Base-by-base conservation (phyloP, 495 filamentous ascomycete genomes). In the Aspergillus wentii region DNA sequence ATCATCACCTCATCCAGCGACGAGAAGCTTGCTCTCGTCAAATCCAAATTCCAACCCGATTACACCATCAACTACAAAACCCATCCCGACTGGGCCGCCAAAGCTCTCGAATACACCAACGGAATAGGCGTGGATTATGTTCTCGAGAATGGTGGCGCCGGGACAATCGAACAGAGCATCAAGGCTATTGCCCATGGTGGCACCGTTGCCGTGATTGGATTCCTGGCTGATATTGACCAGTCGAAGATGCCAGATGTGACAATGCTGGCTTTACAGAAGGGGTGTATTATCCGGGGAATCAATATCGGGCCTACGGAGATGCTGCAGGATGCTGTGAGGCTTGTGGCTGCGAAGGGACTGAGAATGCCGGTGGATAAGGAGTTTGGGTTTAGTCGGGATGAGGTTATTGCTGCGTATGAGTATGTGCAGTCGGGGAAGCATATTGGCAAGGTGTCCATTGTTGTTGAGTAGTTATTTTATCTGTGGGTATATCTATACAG, bases 1-100 rank as follows among this genome's bases (percentile, higher is more conserved):
- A 57, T 64, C 17, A 47, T 52, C 22, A 64, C 60, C 0, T 49
- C 57, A 0, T 57, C 55, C 0, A 53, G 45, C 16, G 54, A 59
- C 25, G 48, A 51, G 21, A 61, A 64, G 29, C 25, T 54, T 6
- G 21, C 49, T 13, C 11, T 26, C 10, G 40, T 48, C n/a, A 52
- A 50, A 19, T 22, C 21, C 14, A 29, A 46, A 27, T 50, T 54
- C 33, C 43, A 44, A 3, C 47, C 45, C 5, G 40, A 49, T 3
- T 33, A 56, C 15, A 29, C 34, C 27, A 52, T 63, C 39, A 61
- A 66, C 36, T 66, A 63, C 46, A 48, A 43, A 17, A 53, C 40
- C 13, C 47, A 40, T 0, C 46, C 57, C 4, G 38, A 61, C 8
- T 65, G 64, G 64, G 57, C 46, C 0, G 38, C 40, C 3, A 51